phyloP scores from a whole-genome alignment of 352 stramenopile species.

The Phytophthora tentaculata region DNA sequence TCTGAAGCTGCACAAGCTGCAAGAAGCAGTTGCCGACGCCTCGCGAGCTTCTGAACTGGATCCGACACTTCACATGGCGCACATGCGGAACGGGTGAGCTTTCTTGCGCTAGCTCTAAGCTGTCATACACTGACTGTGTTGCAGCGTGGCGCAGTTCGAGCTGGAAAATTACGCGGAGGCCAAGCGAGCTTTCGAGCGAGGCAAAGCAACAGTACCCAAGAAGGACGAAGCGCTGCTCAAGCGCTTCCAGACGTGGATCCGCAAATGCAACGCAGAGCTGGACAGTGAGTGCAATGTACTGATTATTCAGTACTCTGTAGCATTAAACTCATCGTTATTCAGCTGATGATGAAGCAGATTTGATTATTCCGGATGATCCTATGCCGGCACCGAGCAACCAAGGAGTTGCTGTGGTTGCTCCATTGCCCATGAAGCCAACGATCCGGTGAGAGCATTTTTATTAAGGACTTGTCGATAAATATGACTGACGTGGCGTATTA shows the following conservation, averaged over 20 bases:
- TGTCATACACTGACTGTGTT: not conserved
- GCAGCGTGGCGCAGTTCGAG: slow-evolving; percentile 82
- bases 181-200: slow-evolving; percentile 64
- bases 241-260: slow-evolving; percentile 85
- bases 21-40: slow-evolving; percentile 62
- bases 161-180: slow-evolving; percentile 73
- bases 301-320: not conserved
- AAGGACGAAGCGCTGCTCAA: slow-evolving; percentile 46
- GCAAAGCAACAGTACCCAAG: slow-evolving; percentile 43
- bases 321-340: too few relatives aligned
- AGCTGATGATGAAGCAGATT: slow-evolving; percentile 31
- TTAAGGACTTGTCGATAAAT: not conserved
- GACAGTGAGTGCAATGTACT: slow-evolving; percentile 49
- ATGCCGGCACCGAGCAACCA: slow-evolving; percentile 22
- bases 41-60: slow-evolving; percentile 59
- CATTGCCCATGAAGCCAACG: slow-evolving; percentile 19
- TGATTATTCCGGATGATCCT: slow-evolving; percentile 36
- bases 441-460: slow-evolving; percentile 39
- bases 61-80: slow-evolving; percentile 53
- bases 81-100: slow-evolving; percentile 77
- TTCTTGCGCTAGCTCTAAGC: not conserved
- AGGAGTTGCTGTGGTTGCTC: slow-evolving; percentile 21
- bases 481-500: slow-evolving; percentile 10
- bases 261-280: slow-evolving; percentile 88
- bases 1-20: slow-evolving; percentile 71